Conservation (phyloP, 2,329 filamentous ascomycete species). For the Clonostachys rhizophaga region DNA sequence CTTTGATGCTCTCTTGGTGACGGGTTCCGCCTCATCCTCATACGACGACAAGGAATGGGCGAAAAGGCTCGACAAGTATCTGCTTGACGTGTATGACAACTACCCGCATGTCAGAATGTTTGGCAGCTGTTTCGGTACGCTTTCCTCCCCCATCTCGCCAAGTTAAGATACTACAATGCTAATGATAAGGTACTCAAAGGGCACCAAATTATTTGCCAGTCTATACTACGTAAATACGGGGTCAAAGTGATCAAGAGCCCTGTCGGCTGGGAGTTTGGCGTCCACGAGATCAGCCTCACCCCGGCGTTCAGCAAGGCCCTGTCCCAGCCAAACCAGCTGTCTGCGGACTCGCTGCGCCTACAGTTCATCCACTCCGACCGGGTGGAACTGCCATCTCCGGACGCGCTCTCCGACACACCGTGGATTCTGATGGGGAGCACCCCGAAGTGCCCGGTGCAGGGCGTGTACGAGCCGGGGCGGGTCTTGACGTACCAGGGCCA, state of each 20-base stretch:
- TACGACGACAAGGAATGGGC: slow-evolving; percentile 19
- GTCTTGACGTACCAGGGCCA: slow-evolving; percentile 35
- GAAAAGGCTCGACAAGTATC: slow-evolving; percentile 7
- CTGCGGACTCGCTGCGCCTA: slow-evolving; percentile 7
- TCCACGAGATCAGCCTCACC: slow-evolving; percentile 16
- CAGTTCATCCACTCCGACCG: slow-evolving; percentile 31
- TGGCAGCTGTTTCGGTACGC: slow-evolving; percentile 29
- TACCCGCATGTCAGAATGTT: slow-evolving; percentile 26
- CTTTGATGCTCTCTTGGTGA: slow-evolving; percentile 29
- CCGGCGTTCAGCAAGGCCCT: slow-evolving; percentile 10
- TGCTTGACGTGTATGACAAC: slow-evolving; percentile 17
- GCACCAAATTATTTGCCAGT: slow-evolving; percentile 31
- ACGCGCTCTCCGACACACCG: slow-evolving; percentile 3
- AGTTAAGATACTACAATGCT: too few relatives aligned
- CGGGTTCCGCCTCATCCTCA: slow-evolving; percentile 24
- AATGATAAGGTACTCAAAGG: slow-evolving; percentile 4
- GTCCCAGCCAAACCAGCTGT: background rate
- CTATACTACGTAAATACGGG: slow-evolving; percentile 20
- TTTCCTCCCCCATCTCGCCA: too few relatives aligned
- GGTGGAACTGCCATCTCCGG: slow-evolving; percentile 8
- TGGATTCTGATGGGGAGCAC: slow-evolving; percentile 13
- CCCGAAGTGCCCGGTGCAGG: slow-evolving; percentile 27
- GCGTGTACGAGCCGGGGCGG: slow-evolving; percentile 26
- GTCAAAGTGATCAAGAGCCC: slow-evolving; percentile 16
- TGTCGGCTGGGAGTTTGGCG: slow-evolving; percentile 20